Evolutionary conservation across 495 filamentous ascomycete genomes (phyloP).

Genomic region (Friedmanniomyces simplex): DNA sequence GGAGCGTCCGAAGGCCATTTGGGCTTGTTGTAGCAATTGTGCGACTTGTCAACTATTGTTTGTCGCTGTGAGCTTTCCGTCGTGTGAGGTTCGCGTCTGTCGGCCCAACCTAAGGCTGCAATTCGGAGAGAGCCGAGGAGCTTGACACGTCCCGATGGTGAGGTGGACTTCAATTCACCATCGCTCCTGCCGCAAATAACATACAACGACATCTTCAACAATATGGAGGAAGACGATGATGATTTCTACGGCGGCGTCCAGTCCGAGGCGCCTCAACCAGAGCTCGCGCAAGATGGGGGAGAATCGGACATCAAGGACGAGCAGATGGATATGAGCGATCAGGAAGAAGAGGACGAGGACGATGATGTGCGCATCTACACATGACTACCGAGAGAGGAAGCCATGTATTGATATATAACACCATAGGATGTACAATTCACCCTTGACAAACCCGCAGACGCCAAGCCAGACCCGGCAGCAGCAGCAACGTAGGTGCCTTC

Average conservation of each 20-base stretch:
- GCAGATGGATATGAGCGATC: slow-evolving; percentile 40
- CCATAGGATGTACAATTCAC: slow-evolving; percentile 90
- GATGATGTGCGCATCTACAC: slow-evolving; percentile 22
- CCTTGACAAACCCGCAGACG: slow-evolving; percentile 70
- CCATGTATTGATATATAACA: neutral
- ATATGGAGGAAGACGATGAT: slow-evolving; percentile 56
- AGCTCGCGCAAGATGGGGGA: slow-evolving; percentile 11
- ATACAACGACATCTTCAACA: neutral
- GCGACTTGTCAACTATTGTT: neutral
- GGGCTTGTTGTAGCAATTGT: slow-evolving; percentile 1
- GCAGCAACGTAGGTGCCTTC: neutral
- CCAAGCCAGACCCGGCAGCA: slow-evolving; percentile 58
- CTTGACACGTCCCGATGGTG: neutral
- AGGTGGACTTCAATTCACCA: too few species aligned
- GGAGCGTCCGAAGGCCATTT: slow-evolving; percentile 15
- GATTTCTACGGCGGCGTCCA: slow-evolving; percentile 47
- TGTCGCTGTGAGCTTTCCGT: neutral
- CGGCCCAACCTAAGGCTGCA: neutral
- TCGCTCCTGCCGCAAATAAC: neutral
- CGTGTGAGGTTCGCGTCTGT: neutral
- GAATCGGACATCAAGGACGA: slow-evolving; percentile 19
- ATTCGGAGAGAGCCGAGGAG: neutral
- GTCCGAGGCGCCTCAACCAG: slow-evolving; percentile 8
- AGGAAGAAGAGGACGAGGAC: slow-evolving; percentile 67
- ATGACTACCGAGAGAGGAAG: slow-evolving; percentile 12